phyloP scores from a whole-genome alignment of 805 yeast genomes.

The Spathaspora gorwiae region DNA sequence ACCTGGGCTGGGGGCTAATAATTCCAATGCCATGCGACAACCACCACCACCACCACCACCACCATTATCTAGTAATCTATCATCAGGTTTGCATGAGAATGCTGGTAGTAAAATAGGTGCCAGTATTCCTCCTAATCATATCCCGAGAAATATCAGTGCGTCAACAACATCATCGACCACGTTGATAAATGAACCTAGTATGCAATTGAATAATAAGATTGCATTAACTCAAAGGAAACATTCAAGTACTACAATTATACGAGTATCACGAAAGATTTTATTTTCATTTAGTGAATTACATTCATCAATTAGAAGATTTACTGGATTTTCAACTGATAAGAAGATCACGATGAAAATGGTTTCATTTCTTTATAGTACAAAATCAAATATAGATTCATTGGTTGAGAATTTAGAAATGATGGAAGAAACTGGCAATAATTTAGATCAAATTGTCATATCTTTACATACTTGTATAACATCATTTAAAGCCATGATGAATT shows the following conservation, averaged over 20 bases:
- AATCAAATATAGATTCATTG: constrained; percentile 51
- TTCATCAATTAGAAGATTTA: constrained; percentile 51
- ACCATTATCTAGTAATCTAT: constrained; percentile 7
- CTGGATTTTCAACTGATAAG: constrained; percentile 55
- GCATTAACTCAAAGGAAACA: constrained; percentile 3
- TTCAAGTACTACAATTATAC: constrained; percentile 24
- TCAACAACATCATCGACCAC: constrained; percentile 7
- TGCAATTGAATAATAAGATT: background rate
- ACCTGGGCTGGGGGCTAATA: too few relatives aligned
- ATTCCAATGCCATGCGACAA: too few relatives aligned
- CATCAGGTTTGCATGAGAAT: constrained; percentile 1
- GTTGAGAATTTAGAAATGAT: constrained; percentile 53
- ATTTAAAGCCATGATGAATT: constrained; percentile 48
- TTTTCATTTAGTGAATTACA: constrained; percentile 65
- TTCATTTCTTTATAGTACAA: constrained; percentile 46
- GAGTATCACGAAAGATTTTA: constrained; percentile 55
- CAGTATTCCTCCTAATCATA: too few relatives aligned
- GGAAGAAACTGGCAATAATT: constrained; percentile 29
- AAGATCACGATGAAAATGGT: constrained; percentile 51
- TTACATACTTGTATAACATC: constrained; percentile 36
- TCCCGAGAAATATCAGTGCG: background rate
- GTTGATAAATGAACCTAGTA: background rate
- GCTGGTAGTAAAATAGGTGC: too few relatives aligned
- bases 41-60: background rate
- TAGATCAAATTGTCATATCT: constrained; percentile 25